A percentile compares a stretch with the other conserved stretches of the same genome.
These are phyloP conservation scores for Chenopodium formosanum DNA, from an alignment of 148 eudicot genomes.

Conservation along the genomic window DNA sequence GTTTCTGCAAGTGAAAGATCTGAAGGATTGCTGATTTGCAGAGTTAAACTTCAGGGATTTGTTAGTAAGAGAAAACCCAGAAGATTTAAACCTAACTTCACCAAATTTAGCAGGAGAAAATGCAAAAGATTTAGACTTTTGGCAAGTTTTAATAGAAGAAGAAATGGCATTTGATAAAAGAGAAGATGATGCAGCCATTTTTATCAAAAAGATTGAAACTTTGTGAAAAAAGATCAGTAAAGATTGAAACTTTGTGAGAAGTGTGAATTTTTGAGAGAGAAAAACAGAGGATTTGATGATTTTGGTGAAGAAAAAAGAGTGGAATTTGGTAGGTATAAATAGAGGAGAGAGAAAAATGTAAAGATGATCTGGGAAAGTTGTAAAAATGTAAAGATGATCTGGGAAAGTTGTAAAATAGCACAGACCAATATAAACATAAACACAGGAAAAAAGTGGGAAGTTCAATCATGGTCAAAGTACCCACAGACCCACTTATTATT, in stretches of 20 bases:
- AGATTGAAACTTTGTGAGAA: neutral
- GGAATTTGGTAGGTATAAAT: conserved; percentile 2
- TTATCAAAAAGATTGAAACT: neutral
- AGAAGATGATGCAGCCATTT: conserved; percentile 19
- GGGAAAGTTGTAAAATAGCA: neutral
- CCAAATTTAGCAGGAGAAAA: conserved; percentile 5
- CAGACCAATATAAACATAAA: neutral
- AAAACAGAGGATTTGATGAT: too few relatives aligned
- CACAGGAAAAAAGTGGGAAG: too few relatives aligned
- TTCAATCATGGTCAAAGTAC: neutral
- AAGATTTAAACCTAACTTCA: conserved; percentile 13
- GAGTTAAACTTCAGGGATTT: conserved; percentile 1
- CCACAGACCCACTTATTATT: neutral
- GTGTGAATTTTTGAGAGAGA: too few relatives aligned
- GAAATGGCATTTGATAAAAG: conserved; percentile 16
- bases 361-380: neutral
- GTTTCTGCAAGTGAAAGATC: conserved; percentile 25
- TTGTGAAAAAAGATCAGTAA: neutral
- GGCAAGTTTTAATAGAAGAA: neutral
- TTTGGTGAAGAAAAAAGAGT: conserved; percentile 5
- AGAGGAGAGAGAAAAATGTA: neutral
- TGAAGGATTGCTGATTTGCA: neutral
- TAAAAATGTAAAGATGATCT: neutral
- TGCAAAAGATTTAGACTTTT: conserved; percentile 17
- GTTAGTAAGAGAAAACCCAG: neutral